A percentile compares a stretch with the other conserved stretches of the same genome.
Conservation (phyloP, 441 rosid genomes). For the Populus hybrid region DNA sequence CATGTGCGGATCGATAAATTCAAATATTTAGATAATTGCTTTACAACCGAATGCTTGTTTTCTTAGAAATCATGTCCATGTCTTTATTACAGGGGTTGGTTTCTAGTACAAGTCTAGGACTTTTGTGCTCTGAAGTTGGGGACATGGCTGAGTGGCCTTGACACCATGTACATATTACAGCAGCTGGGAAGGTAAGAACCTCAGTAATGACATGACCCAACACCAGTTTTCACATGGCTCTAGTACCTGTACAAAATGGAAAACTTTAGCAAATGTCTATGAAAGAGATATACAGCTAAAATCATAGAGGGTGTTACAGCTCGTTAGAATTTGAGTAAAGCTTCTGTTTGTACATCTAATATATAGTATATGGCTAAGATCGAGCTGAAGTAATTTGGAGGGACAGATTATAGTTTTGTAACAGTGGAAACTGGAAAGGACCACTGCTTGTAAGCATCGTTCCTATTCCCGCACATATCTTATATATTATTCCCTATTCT, state of each 20-base stretch:
- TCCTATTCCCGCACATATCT: too few relatives aligned
- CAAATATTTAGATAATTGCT: not conserved
- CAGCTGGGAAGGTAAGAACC: not conserved
- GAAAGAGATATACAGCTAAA: not conserved
- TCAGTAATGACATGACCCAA: not conserved
- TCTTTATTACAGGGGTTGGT: not conserved
- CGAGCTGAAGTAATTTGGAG: not conserved
- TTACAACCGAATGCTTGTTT: not conserved
- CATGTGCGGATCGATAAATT: not conserved
- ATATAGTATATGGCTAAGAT: too few relatives aligned
- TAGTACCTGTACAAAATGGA: not conserved
- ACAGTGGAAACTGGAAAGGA: too few relatives aligned
- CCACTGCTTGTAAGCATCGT: too few relatives aligned
- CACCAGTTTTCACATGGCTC: not conserved
- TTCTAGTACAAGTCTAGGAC: not conserved
- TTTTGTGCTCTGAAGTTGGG: too few relatives aligned
- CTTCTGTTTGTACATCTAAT: not conserved
- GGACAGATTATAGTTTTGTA: not conserved
- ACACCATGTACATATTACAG: too few relatives aligned
- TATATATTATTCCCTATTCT: too few relatives aligned
- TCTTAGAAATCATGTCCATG: not conserved
- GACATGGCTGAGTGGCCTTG: too few relatives aligned
- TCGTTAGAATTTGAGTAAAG: not conserved
- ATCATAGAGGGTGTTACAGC: not conserved
- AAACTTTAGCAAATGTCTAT: not conserved